Percentiles rank a stretch among this genome's conserved stretches.
Conservation (phyloP, 495 filamentous ascomycete genomes). For the Penicillium ochrochloron region DNA sequence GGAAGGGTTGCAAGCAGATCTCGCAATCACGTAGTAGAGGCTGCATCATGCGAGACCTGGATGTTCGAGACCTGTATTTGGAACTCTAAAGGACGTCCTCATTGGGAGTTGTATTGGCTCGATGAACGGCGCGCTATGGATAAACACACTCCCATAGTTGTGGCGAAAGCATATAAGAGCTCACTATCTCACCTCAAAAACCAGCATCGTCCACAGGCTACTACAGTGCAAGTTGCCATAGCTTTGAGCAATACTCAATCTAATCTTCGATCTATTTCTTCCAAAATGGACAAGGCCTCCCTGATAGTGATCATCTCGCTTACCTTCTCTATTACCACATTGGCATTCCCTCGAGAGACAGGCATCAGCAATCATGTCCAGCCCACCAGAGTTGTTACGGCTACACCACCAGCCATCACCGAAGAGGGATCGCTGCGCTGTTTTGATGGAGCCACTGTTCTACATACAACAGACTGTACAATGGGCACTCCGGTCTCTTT, state of each 20-base stretch:
- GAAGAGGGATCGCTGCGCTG: conserved; percentile 25
- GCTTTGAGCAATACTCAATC: not conserved
- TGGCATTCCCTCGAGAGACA: conserved; percentile 23
- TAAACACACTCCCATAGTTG: not conserved
- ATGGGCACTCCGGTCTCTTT: conserved; percentile 31
- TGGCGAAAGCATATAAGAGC: not conserved
- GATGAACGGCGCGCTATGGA: not conserved
- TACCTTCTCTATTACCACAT: conserved; percentile 1
- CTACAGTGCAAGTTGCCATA: not conserved
- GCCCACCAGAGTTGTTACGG: conserved; percentile 10
- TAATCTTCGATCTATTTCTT: not conserved
- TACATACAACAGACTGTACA: conserved; percentile 38
- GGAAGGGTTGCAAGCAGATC: not conserved
- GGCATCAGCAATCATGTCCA: not conserved
- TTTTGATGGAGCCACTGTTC: conserved; percentile 26
- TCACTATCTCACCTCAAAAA: not conserved
- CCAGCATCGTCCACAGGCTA: not conserved
- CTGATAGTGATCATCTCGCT: not conserved
- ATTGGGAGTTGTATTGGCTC: not conserved
- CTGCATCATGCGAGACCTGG: not conserved
- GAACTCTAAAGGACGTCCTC: not conserved
- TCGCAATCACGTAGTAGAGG: not conserved
- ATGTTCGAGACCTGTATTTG: not conserved
- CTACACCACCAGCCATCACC: conserved; percentile 21
- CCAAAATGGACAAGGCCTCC: conserved; percentile 12